Conservation (phyloP, 1,284 basidiomycete genomes). For the Ceratobasidium sp. region DNA sequence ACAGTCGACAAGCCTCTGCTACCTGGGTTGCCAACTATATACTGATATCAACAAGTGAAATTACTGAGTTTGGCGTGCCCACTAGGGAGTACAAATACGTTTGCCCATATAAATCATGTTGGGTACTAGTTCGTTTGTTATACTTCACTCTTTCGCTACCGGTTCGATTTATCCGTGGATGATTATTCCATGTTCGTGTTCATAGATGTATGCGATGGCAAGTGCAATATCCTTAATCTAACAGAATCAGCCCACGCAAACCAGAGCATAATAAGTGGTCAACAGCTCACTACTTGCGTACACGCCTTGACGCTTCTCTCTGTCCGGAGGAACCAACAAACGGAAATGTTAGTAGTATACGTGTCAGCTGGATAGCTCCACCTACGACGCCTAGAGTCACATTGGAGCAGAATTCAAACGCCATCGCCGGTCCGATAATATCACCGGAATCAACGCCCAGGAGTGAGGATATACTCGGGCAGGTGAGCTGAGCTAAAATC, state of each 20-base stretch:
- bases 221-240: slow-evolving; percentile 20
- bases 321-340: neutral
- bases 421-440: neutral
- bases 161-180: slow-evolving; percentile 1
- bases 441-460: slow-evolving; percentile 15
- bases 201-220: slow-evolving; percentile 17
- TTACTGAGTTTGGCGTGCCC: neutral
- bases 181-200: slow-evolving; percentile 21
- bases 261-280: neutral
- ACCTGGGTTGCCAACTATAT: no score
- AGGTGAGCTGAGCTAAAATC: slow-evolving; percentile 16
- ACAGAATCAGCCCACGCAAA: neutral
- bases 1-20: no score
- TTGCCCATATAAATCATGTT: neutral
- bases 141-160: neutral
- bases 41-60: neutral
- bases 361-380: neutral
- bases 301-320: neutral
- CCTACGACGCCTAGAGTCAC: neutral
- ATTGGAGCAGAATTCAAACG: slow-evolving; percentile 15
- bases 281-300: neutral
- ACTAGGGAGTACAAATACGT: neutral
- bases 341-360: neutral
- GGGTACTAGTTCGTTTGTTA: no score
- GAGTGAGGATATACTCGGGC: slow-evolving; percentile 21